Evolutionary conservation across 495 filamentous ascomycete species (phyloP), one percentile per base, ranked within the genome.

Genomic region (Tuber umbilicatum): DNA sequence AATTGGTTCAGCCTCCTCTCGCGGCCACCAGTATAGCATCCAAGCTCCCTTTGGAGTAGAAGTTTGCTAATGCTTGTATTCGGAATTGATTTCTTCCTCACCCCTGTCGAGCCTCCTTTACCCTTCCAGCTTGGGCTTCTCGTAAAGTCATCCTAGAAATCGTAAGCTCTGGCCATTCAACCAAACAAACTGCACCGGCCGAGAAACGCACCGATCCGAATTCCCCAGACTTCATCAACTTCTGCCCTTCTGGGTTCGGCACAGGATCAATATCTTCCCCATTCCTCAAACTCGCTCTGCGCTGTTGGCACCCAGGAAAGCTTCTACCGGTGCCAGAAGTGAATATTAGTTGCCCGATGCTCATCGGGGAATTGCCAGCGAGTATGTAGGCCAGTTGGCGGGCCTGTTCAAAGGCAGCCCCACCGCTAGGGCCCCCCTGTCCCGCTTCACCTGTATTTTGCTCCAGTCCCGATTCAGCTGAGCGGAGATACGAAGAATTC

Each of bases 41-140:
- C 94, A 35, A 97, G 82, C 83, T 97, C 94, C 69, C 95, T 88
- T 82, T 91, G 90, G 73, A 97, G 87, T 21, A 97, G 83, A 39
- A 89, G 88, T 43, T 86, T 86, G 21, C 91, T 87, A 19, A 97
- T 82, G 55, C 31, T 64, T 64, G 55, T 35, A 5, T 12, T 64
- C 35, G 55, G 55, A 64, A 64, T 7, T 7, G 55, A 35, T 17
- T 64, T 31, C 12, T 5, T 64, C 19, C 14, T 35, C 14, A 17
- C 55, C 31, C 31, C 27, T 6, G 27, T 17, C 31, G 55, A 64
- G 27, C 35, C 55, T 35, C 55, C 55, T 64, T 35, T 17, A 12
- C 55, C 19, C 27, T 17, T 14, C 55, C 55, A 17, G 55, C 10
- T 31, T 27, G 27, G 55, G 55, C 14, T 27, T 31, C 35, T 64